Conservation (phyloP, 2,329 filamentous ascomycete species). For the Massarina eburnea region DNA sequence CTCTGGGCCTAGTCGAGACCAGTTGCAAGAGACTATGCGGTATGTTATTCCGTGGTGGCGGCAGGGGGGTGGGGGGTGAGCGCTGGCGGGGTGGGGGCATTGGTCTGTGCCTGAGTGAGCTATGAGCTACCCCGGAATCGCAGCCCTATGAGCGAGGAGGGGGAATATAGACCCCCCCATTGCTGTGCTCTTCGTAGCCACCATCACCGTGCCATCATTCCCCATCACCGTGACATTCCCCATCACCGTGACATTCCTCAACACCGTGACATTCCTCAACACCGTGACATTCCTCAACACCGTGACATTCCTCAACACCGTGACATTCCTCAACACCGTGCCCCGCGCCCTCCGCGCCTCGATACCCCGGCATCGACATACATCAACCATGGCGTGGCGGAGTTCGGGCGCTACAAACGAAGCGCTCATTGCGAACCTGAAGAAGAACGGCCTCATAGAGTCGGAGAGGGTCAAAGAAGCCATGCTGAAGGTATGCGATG, state of each 20-base stretch:
- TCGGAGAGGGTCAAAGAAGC: constrained; percentile 72
- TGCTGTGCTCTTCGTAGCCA: neutral
- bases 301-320: neutral
- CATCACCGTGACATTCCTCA: no score
- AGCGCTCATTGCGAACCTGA: constrained; percentile 78
- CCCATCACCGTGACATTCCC: neutral
- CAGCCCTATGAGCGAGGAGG: constrained; percentile 3
- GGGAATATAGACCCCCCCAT: neutral
- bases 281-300: neutral
- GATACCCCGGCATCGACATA: constrained; percentile 6
- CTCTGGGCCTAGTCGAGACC: no score
- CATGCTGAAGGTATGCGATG: constrained; percentile 65
- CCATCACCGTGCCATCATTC: neutral
- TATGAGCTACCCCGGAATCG: constrained; percentile 15
- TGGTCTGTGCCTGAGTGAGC: constrained; percentile 8
- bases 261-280: no score
- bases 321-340: neutral
- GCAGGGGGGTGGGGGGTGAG: neutral
- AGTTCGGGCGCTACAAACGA: constrained; percentile 75
- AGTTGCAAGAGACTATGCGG: no score
- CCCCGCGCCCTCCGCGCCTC: constrained; percentile 19
- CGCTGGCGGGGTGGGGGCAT: neutral
- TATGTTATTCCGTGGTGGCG: no score
- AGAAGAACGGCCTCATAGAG: constrained; percentile 70
- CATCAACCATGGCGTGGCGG: constrained; percentile 79